Evolutionary conservation across 2,329 filamentous ascomycete species (phyloP), one percentile per base, ranked within the genome.

Genomic region (Pseudogymnoascus sp.): DNA sequence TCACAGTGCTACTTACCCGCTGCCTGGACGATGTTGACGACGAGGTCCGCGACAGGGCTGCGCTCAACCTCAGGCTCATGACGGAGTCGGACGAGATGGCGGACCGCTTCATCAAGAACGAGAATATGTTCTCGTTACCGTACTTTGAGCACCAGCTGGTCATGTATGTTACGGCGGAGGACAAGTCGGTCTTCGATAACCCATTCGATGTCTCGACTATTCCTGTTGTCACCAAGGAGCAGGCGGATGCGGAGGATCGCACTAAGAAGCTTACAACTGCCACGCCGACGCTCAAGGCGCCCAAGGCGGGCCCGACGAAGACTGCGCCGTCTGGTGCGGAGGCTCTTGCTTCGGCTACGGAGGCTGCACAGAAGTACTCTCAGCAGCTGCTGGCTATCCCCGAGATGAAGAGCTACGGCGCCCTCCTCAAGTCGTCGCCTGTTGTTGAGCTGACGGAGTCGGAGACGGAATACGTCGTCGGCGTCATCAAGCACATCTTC

Each of bases 21-120:
- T 99, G 95, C 76, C 79, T 99, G 70, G 95, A 99, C 75, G 95
- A 99, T 74, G 93, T 93, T 3, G 95, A 99, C 76, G 95, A 99
- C 72, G 95, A 99, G 78, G 95, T 99, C 64, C 87, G 95, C 70
- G 95, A 99, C 74, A 91, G 95, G 74, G 95, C 95, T 66, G 93
- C 93, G 3, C 80, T 99, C 59, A 98, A 96, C 75, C 81, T 99
- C 64, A 85, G 92, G 72, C 80, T 99, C 66, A 98, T 99, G 90
- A 84, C 87, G 65, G 91, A 96, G 72, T 64, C 73, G 68, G 91
- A 96, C 69, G 90, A 96, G 65, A 82, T 93, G 76, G 92, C 93
- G 1, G 83, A 86, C 68, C 85, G 87, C 65, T 98, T 99, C 75
- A 91, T 98, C 74, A 95, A 96, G 79, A 97, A 96, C 72, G 93